A percentile compares a stretch with the other conserved stretches of the same genome.
Evolutionary conservation across 306 rosid genomes (phyloP).

Genomic region (Abrus precatorius): DNA sequence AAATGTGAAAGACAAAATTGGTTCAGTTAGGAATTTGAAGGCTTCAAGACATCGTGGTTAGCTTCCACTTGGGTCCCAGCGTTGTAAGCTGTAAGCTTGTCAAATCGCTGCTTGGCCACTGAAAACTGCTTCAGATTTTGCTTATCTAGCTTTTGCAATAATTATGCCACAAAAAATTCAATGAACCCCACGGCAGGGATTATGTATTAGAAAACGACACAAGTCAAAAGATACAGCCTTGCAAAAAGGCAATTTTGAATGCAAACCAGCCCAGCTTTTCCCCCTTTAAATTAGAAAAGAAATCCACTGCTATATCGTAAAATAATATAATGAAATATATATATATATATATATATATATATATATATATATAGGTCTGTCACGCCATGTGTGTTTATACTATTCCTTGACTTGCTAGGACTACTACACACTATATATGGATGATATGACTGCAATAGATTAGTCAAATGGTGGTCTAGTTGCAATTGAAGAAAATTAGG

Average conservation of each 20-base stretch:
- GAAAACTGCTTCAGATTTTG: conserved; percentile 44
- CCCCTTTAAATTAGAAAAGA: conserved; percentile 9
- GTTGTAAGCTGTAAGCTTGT: background rate
- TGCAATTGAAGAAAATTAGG: conserved; percentile 9
- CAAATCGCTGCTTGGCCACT: conserved; percentile 34
- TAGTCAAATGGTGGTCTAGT: conserved; percentile 21
- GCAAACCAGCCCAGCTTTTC: conserved; percentile 35
- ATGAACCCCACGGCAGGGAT: conserved; percentile 50
- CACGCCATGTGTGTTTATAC: conserved; percentile 17
- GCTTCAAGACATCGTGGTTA: background rate
- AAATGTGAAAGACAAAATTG: background rate
- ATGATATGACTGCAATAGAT: conserved; percentile 4
- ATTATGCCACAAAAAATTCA: conserved; percentile 48
- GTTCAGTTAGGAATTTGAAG: background rate
- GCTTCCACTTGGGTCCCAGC: background rate
- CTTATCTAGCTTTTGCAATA: conserved; percentile 54
- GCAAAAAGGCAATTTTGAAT: conserved; percentile 43
- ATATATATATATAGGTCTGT: no score
- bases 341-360: background rate
- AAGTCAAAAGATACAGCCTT: conserved; percentile 54
- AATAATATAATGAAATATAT: background rate
- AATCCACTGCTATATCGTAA: conserved; percentile 20
- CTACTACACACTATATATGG: background rate
- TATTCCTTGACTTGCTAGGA: conserved; percentile 24
- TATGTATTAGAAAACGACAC: conserved; percentile 57